Conservation (phyloP, 1,284 basidiomycete species). For the Neolentinus lepideus region DNA sequence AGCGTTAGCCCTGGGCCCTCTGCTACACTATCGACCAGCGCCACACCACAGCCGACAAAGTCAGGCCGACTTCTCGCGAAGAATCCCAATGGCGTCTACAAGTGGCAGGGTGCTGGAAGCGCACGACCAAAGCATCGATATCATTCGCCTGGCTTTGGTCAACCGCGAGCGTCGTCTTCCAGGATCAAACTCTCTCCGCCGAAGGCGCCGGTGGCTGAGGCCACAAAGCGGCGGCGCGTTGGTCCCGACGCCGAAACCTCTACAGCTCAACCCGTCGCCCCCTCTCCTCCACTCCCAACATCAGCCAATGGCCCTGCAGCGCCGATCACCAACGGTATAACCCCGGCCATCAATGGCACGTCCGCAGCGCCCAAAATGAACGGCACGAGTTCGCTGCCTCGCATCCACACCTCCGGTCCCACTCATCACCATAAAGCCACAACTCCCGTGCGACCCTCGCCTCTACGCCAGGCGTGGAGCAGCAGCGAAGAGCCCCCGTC, state of each 20-base stretch:
- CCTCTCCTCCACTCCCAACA: constrained; percentile 6
- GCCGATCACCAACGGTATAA: constrained; percentile 9
- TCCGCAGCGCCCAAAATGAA: constrained; percentile 22
- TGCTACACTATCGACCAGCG: constrained; percentile 34
- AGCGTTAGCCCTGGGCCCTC: constrained; percentile 35
- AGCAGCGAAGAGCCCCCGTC: constrained; percentile 34
- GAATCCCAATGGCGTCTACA: constrained; percentile 66
- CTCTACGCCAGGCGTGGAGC: constrained; percentile 60
- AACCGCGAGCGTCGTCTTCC: constrained; percentile 32
- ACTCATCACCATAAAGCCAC: constrained; percentile 39
- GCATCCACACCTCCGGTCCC: constrained; percentile 35
- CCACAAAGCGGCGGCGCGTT: constrained; percentile 50
- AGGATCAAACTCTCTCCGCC: constrained; percentile 30
- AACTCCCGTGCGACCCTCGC: constrained; percentile 56
- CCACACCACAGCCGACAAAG: constrained; percentile 16
- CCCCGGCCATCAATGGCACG: constrained; percentile 5
- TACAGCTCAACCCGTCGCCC: constrained; percentile 19
- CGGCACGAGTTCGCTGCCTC: constrained; percentile 18
- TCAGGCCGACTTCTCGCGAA: constrained; percentile 46
- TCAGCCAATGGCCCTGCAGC: constrained; percentile 5
- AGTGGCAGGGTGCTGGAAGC: constrained; percentile 64
- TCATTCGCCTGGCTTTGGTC: constrained; percentile 59
- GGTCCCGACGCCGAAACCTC: constrained; percentile 33
- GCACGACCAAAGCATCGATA: constrained; percentile 59
- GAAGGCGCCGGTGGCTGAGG: constrained; percentile 38